Conservation (phyloP, 192 early-diverging fungal species). For the Umbelopsis ramanniana region DNA sequence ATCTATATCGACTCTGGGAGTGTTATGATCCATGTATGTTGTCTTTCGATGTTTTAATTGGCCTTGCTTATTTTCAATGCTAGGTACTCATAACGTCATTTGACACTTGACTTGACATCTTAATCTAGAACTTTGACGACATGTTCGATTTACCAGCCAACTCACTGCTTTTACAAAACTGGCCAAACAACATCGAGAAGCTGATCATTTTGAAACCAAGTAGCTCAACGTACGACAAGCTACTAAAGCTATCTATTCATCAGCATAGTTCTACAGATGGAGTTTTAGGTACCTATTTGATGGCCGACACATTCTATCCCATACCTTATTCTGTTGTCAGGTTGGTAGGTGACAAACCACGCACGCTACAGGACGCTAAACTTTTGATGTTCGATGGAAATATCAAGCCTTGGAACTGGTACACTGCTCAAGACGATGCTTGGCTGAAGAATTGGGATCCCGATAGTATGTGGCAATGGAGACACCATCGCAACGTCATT, state of each 20-base stretch:
- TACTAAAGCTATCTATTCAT: not conserved
- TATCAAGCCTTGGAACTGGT: slow-evolving; percentile 11
- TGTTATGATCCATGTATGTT: not conserved
- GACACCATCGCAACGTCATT: slow-evolving; percentile 7
- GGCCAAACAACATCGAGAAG: not conserved
- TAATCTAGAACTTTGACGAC: slow-evolving; percentile 3
- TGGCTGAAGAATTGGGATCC: not conserved
- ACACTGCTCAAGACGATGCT: not conserved
- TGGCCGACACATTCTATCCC: not conserved
- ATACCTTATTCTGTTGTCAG: not conserved
- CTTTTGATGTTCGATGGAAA: not conserved
- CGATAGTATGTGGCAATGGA: not conserved
- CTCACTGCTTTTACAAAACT: not conserved
- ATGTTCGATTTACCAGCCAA: not conserved
- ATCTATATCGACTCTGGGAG: slow-evolving; percentile 2
- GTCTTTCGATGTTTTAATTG: not conserved
- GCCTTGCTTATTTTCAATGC: too few species aligned
- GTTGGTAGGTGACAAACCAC: not conserved
- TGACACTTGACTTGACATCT: not conserved
- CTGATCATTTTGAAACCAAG: not conserved
- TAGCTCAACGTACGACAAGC: not conserved
- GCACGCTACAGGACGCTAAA: not conserved
- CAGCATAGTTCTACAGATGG: not conserved
- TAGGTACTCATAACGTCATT: slow-evolving; percentile 3
- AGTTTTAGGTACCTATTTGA: not conserved